These are phyloP conservation scores for Cyclotella sp. DNA, from an alignment of 108 stramenopile species.

Conservation along the genomic window DNA sequence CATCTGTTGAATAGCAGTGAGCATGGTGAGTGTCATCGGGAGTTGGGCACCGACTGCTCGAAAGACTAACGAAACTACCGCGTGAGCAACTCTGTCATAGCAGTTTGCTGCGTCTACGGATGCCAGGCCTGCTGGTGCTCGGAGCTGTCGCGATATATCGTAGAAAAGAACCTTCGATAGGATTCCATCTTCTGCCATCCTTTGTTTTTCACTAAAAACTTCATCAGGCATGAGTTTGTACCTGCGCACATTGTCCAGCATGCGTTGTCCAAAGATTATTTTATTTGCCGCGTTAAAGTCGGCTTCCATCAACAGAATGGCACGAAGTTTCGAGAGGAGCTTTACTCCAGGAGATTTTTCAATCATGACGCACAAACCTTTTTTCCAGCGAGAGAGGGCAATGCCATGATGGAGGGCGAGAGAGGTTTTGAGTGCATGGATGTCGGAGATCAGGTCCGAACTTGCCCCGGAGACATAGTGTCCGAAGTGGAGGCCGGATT, in stretches of 20 bases:
- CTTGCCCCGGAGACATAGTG: too few relatives aligned
- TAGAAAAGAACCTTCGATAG: slow-evolving; percentile 10
- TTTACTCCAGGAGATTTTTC: slow-evolving; percentile 4
- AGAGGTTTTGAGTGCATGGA: slow-evolving; percentile 20
- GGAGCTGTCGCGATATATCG: background rate
- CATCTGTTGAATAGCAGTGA: too few relatives aligned
- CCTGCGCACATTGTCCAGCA: slow-evolving; percentile 24
- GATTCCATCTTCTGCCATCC: slow-evolving; percentile 19
- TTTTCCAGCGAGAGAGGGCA: slow-evolving; percentile 1
- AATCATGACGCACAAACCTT: slow-evolving; percentile 15
- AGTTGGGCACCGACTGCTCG: slow-evolving; percentile 15
- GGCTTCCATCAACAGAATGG: slow-evolving; percentile 34
- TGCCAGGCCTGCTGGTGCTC: background rate
- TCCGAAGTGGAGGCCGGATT: slow-evolving; percentile 18
- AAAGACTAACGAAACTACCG: background rate
- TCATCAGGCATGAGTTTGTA: slow-evolving; percentile 20
- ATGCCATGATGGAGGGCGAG: background rate
- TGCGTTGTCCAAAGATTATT: too few relatives aligned
- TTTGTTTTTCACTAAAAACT: slow-evolving; percentile 17
- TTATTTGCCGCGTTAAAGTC: too few relatives aligned
- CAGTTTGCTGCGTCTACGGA: slow-evolving; percentile 32
- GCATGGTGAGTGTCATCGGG: background rate
- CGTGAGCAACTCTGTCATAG: too few relatives aligned
- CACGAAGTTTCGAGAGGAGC: slow-evolving; percentile 12
- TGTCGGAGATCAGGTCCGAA: too few relatives aligned